phyloP scores from a whole-genome alignment of 345 rosid species.

The Pelargonium nanum region DNA sequence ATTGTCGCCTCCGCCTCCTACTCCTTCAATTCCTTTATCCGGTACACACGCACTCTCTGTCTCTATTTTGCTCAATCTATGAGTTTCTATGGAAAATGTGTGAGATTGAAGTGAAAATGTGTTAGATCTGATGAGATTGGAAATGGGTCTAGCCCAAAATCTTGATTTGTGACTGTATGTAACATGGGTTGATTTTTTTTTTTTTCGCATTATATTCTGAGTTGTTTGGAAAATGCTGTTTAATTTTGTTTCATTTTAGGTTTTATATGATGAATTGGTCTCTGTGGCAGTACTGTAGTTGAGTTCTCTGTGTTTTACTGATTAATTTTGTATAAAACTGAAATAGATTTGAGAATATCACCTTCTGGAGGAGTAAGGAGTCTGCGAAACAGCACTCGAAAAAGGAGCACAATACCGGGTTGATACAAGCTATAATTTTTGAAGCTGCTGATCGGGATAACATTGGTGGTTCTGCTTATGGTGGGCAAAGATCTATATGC shows the following conservation, averaged over 20 bases:
- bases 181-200: not conserved
- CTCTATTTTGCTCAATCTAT: conserved; percentile 6
- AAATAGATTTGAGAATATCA: conserved; percentile 64
- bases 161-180: not conserved
- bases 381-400: conserved; percentile 35
- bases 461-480: conserved; percentile 98
- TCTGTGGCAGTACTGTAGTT: not conserved
- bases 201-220: not conserved
- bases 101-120: not conserved
- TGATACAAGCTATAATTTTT: conserved; percentile 75
- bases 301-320: not conserved
- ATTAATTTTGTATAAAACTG: not conserved
- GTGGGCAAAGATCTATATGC: conserved; percentile 94
- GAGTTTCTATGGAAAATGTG: not conserved
- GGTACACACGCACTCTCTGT: conserved; percentile 22
- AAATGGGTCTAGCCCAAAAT: not conserved
- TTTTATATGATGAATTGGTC: not conserved
- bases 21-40: conserved; percentile 38
- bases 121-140: not conserved
- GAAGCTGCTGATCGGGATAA: conserved; percentile 90
- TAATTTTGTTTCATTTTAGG: not conserved
- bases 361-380: conserved; percentile 55
- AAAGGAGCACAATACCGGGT: conserved; percentile 37
- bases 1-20: conserved; percentile 32
- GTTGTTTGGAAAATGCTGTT: not conserved